Evolutionary conservation across 306 rosid genomes (phyloP), one percentile per base, ranked within the genome.

Genomic region (Vigna nakashimae): DNA sequence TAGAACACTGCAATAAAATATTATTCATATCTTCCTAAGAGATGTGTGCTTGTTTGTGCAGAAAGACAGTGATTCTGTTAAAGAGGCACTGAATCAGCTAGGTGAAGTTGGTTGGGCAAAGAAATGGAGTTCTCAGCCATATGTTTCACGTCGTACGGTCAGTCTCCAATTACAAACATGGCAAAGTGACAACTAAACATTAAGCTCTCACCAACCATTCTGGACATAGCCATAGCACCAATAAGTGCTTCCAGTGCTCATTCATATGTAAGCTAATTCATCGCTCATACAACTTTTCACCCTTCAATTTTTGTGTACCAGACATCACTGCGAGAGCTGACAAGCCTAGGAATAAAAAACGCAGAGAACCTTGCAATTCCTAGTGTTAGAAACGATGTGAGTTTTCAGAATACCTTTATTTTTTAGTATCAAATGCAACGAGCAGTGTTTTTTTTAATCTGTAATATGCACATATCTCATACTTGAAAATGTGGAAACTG

Each of bases 121-220:
- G 90, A 92, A 90, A 86, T 94, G 98, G 98, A 87, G 93, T 84
- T 94, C 97, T 79, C 98, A 94, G 84, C 98, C 98, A 50, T 87
- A 90, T 77, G 91, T 90, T 68, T 94, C 98, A 5, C 90, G 97
- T 59, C 96, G 98, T 30, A 92, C 90, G 97, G 98, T 92, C 90
- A 94, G 95, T 94, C 82, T 89, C 85, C 82, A 67, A 42, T 86
- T 79, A 76, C 78, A 84, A 85, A 79, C 87, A 62, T 84, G 73
- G 43, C 67, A 30, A 87, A 76, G 52, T 89, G 83, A 82, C 77
- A 72, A 60, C 63, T 83, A 83, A 77, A 69, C 69, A 69, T 80
- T 88, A 81, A 75, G 84, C 76, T 74, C 80, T 26, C 65, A 65
- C 74, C 87, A 82, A 73, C 86, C 81, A 24, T 24, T 24, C 26